Conservation (phyloP, 2,329 filamentous ascomycete species). For the Arthroderma uncinatum region DNA sequence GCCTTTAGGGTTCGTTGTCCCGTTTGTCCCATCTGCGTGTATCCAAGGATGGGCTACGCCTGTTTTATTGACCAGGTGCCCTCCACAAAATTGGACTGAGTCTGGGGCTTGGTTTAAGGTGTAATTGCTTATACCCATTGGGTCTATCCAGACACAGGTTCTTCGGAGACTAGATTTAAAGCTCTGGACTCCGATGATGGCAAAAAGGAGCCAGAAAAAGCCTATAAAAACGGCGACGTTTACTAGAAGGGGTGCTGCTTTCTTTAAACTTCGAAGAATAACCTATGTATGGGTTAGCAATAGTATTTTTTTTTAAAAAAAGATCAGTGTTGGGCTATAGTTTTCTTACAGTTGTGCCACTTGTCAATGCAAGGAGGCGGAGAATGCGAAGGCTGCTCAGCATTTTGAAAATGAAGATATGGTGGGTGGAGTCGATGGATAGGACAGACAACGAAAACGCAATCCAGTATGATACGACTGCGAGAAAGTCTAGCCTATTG, state of each 20-base stretch:
- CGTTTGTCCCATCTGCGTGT: conserved; percentile 41
- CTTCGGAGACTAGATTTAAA: conserved; percentile 77
- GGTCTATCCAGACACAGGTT: conserved; percentile 67
- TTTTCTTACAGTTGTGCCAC: conserved; percentile 69
- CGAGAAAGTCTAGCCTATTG: conserved; percentile 88
- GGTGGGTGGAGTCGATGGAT: conserved; percentile 55
- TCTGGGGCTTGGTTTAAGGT: conserved; percentile 44
- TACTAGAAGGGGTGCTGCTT: conserved; percentile 79
- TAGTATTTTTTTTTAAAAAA: neutral
- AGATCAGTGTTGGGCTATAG: neutral
- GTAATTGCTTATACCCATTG: conserved; percentile 34
- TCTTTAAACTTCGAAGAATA: conserved; percentile 88
- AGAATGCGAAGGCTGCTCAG: conserved; percentile 88
- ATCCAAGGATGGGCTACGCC: conserved; percentile 58
- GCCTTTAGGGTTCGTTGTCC: conserved; percentile 54
- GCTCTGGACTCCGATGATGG: conserved; percentile 90
- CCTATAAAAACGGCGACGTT: conserved; percentile 88
- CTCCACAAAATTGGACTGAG: conserved; percentile 70
- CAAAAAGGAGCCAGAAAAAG: conserved; percentile 97
- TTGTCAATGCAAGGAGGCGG: conserved; percentile 79
- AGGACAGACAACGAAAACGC: conserved; percentile 63
- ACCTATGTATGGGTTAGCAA: conserved; percentile 44
- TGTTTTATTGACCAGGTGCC: conserved; percentile 55
- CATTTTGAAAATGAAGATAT: conserved; percentile 91
- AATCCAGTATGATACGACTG: conserved; percentile 91